Evolutionary conservation across 2,329 filamentous ascomycete genomes (phyloP).

Genomic region (Oidium heveae): DNA sequence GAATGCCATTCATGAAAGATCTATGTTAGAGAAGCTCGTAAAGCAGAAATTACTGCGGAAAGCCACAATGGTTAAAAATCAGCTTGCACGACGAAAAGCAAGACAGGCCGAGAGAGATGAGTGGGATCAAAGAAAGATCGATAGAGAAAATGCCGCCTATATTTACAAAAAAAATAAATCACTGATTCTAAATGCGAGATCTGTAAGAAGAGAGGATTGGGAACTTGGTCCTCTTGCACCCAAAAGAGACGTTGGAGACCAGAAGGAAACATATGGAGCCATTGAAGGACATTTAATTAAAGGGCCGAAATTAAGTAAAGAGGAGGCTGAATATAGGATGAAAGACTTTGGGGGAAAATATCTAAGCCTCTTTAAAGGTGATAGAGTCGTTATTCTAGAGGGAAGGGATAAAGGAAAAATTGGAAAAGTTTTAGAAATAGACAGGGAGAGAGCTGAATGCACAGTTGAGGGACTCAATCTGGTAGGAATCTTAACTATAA

Average conservation of each 20-base stretch:
- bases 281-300: constrained; percentile 16
- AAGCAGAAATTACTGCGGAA: constrained; percentile 52
- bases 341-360: constrained; percentile 17
- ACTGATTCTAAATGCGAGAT: constrained; percentile 22
- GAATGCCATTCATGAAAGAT: background rate
- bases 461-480: constrained; percentile 35
- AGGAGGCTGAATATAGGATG: constrained; percentile 11
- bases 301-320: constrained; percentile 7
- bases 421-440: constrained; percentile 37
- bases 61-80: constrained; percentile 39
- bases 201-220: constrained; percentile 49
- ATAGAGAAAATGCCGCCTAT: constrained; percentile 3
- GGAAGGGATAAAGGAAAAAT: constrained; percentile 69
- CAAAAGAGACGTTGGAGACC: constrained; percentile 40
- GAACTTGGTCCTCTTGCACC: constrained; percentile 54
- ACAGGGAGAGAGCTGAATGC: constrained; percentile 28
- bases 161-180: constrained; percentile 12
- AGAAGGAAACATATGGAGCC: constrained; percentile 32
- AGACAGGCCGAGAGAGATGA: constrained; percentile 14
- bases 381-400: constrained; percentile 60
- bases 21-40: background rate
- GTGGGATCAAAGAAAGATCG: constrained; percentile 7
- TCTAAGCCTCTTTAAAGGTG: constrained; percentile 38
- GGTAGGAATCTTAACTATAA: constrained; percentile 19
- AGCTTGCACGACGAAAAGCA: constrained; percentile 24